These are phyloP conservation scores for Coniochaeta prunicola DNA, from an alignment of 2,329 filamentous ascomycete species.

Conservation along the genomic window DNA sequence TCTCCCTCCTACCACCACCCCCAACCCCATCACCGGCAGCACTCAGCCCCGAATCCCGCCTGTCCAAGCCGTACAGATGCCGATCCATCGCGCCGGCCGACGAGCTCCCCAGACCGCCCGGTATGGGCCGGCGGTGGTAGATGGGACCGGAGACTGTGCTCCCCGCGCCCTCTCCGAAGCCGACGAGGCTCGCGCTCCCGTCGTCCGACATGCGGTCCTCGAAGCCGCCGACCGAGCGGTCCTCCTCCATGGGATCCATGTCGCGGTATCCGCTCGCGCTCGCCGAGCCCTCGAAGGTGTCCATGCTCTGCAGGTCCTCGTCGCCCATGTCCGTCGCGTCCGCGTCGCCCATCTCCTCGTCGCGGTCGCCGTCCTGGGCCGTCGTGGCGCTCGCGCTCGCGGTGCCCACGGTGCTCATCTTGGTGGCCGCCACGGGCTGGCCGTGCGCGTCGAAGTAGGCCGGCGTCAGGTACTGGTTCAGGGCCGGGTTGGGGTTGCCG, in stretches of 20 bases:
- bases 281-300: conserved; percentile 34
- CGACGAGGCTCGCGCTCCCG: conserved; percentile 74
- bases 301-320: conserved; percentile 67
- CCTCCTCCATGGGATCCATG: conserved; percentile 46
- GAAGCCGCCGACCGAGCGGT: conserved; percentile 40
- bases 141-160: conserved; percentile 78
- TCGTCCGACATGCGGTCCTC: conserved; percentile 81
- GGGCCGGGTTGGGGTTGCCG: conserved; percentile 28
- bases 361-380: conserved; percentile 42
- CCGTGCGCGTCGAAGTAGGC: conserved; percentile 78
- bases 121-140: conserved; percentile 46
- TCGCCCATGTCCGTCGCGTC: conserved; percentile 29
- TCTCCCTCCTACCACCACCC: background rate
- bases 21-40: background rate
- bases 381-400: conserved; percentile 70
- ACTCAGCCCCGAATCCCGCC: conserved; percentile 44
- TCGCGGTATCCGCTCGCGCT: conserved; percentile 50
- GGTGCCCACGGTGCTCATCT: conserved; percentile 84
- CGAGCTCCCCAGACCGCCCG: conserved; percentile 25
- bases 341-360: conserved; percentile 37
- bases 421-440: conserved; percentile 60
- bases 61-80: conserved; percentile 35
- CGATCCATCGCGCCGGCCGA: conserved; percentile 17
- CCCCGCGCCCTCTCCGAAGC: conserved; percentile 86
- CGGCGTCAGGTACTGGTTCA: conserved; percentile 35